Percentiles rank a stretch among this genome's conserved stretches.
Conservation (phyloP, 495 filamentous ascomycete genomes). For the Lophiotrema nucula region DNA sequence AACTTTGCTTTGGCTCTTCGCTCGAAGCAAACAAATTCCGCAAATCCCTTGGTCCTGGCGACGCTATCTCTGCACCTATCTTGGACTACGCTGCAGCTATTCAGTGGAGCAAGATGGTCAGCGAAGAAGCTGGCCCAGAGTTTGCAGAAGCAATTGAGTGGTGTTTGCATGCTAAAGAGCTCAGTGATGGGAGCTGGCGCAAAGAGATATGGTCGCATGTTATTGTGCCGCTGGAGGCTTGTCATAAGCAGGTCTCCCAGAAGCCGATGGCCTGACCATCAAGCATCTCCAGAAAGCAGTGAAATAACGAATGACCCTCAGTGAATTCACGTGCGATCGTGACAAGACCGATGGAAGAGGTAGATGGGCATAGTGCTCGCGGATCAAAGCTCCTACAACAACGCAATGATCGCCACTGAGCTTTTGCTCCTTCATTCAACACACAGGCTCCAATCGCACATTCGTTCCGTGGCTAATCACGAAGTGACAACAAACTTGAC, state of each 20-base stretch:
- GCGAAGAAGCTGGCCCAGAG: conserved; percentile 41
- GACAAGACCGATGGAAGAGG: too few species aligned
- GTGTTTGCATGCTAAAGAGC: conserved; percentile 34
- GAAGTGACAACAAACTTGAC: too few species aligned
- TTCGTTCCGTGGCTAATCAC: too few species aligned
- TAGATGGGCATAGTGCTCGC: too few species aligned
- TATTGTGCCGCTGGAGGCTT: background rate
- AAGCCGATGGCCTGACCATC: background rate
- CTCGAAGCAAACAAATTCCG: conserved; percentile 33
- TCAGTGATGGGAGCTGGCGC: background rate
- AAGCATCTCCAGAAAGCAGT: too few species aligned
- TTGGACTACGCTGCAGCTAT: conserved; percentile 36
- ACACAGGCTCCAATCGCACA: too few species aligned
- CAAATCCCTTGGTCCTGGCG: conserved; percentile 5
- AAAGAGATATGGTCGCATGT: background rate
- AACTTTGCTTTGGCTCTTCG: conserved; percentile 42
- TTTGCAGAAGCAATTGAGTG: conserved; percentile 41
- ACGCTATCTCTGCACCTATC: conserved; percentile 11
- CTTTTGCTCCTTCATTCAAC: too few species aligned
- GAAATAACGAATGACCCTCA: too few species aligned
- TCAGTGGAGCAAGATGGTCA: conserved; percentile 35
- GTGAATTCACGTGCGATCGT: too few species aligned
- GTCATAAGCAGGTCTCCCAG: conserved; percentile 1
- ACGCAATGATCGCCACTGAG: too few species aligned
- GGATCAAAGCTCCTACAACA: too few species aligned